Percentiles rank a stretch among this genome's conserved stretches.
Conservation (phyloP, 169 alveolate genomes). For the Plasmodium coatneyi region DNA sequence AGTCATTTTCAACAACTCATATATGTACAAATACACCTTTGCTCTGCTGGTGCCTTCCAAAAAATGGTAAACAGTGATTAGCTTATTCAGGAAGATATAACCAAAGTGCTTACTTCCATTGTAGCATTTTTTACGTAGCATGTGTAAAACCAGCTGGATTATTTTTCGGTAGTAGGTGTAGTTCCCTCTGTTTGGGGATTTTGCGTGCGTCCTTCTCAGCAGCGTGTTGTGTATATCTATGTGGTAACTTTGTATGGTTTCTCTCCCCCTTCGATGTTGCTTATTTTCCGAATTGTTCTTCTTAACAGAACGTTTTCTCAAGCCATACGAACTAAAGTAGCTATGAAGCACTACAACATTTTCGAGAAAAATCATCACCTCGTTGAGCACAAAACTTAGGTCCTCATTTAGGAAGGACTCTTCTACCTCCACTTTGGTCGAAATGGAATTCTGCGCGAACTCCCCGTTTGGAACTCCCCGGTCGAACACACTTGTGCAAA, state of each 20-base stretch:
- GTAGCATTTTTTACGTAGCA: slow-evolving; percentile 55
- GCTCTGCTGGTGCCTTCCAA: slow-evolving; percentile 5
- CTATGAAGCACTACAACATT: slow-evolving; percentile 9
- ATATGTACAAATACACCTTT: slow-evolving; percentile 53
- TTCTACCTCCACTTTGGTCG: slow-evolving; percentile 52
- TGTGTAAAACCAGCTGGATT: slow-evolving; percentile 22
- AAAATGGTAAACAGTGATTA: slow-evolving; percentile 63
- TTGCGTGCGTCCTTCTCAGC: slow-evolving; percentile 13
- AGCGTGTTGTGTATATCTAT: slow-evolving; percentile 13
- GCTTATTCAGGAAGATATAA: slow-evolving; percentile 60
- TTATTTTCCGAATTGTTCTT: background rate
- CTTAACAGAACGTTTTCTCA: background rate
- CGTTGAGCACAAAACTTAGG: slow-evolving; percentile 59
- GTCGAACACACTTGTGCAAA: slow-evolving; percentile 55
- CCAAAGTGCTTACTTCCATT: slow-evolving; percentile 34
- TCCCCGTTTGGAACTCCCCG: background rate
- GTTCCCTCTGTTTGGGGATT: slow-evolving; percentile 14
- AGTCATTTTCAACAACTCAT: slow-evolving; percentile 36
- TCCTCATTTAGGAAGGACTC: slow-evolving; percentile 21
- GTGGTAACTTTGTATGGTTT: slow-evolving; percentile 5
- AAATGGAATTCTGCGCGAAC: slow-evolving; percentile 3
- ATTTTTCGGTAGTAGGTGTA: slow-evolving; percentile 31
- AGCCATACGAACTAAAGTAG: slow-evolving; percentile 9
- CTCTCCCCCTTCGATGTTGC: background rate
- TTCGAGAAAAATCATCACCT: slow-evolving; percentile 50